Evolutionary conservation across 1,284 basidiomycete species (phyloP), one percentile per base, ranked within the genome.

Genomic region (Mrakiaceae sp.): DNA sequence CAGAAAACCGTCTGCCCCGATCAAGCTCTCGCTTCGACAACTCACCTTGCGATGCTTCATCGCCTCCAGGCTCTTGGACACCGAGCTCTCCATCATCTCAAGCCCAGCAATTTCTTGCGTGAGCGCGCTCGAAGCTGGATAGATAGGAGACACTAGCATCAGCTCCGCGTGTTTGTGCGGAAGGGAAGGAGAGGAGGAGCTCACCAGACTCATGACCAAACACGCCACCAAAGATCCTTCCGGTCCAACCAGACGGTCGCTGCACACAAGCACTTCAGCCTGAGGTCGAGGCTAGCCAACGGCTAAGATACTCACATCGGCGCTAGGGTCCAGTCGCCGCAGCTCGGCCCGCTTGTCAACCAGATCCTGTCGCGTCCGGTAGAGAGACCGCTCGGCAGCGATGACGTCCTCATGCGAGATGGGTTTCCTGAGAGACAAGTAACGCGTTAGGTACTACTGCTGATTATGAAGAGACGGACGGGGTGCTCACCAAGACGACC

Each of bases 301-400:
- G 27, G 27, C 27, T 27, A 27, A 27, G 27, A 27, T 27, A 27
- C 27, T 27, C 27, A 27, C 27, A 27, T 27, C 27, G 27, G 27
- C 27, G 27, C 27, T 27, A 1, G 27, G 27, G 27, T 27, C 27
- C 27, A 27, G 42, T 40, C 71, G 68, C 14, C 67, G 68, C n/a
- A 75, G 16, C 51, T 75, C 72, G 40, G 74, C 73, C 10, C 70
- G 69, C 67, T 75, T 76, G 8, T 68, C 63, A 0, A 72, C 69
- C 3, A 74, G 64, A 47, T 77, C 76, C 46, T 75, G 74, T 6
- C 75, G 68, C 11, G 75, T 71, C 10, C 73, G 70, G 56, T 74
- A 75, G 6, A 78, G 68, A 2, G 76, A 75, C 46, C 75, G 67
- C 64, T 78, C 76, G 3, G 75, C 76, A 54, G 71, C 61, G 48